Conservation (phyloP, 306 rosid species). For the Bauhinia variegata region DNA sequence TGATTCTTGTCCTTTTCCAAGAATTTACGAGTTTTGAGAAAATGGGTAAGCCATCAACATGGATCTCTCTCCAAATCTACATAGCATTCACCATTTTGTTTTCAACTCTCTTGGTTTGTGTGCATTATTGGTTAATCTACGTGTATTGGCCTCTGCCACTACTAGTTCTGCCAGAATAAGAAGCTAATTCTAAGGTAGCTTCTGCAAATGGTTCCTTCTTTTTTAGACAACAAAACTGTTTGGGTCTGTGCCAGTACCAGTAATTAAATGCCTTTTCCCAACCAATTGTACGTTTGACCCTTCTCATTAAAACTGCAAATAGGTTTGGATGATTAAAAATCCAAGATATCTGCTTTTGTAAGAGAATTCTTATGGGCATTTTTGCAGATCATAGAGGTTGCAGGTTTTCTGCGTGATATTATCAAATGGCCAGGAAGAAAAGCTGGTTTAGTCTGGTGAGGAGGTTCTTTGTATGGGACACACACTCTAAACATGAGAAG, state of each 20-base stretch:
- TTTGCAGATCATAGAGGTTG: slow-evolving; percentile 46
- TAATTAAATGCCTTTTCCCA: slow-evolving; percentile 35
- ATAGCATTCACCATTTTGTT: slow-evolving; percentile 27
- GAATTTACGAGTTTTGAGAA: slow-evolving; percentile 28
- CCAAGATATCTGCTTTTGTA: slow-evolving; percentile 21
- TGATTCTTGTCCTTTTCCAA: slow-evolving; percentile 48
- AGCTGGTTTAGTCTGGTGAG: slow-evolving; percentile 79
- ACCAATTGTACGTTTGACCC: slow-evolving; percentile 34
- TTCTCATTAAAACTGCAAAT: slow-evolving; percentile 25
- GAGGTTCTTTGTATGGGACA: slow-evolving; percentile 66
- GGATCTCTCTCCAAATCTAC: slow-evolving; percentile 45
- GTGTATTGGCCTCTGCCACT: slow-evolving; percentile 24
- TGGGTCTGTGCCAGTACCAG: slow-evolving; percentile 33
- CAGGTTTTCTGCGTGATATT: slow-evolving; percentile 38
- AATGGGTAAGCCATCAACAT: slow-evolving; percentile 45
- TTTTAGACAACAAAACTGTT: slow-evolving; percentile 43
- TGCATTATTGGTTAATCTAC: slow-evolving; percentile 27
- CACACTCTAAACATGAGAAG: slow-evolving; percentile 64
- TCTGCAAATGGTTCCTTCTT: slow-evolving; percentile 36
- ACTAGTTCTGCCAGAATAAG: slow-evolving; percentile 36
- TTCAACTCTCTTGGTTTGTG: slow-evolving; percentile 32
- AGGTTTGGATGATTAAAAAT: slow-evolving; percentile 26
- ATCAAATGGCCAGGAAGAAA: slow-evolving; percentile 76
- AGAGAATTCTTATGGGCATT: slow-evolving; percentile 32
- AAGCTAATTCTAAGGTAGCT: slow-evolving; percentile 27